These are phyloP conservation scores for Candida sanyaensis DNA, from an alignment of 1,139 yeast species.

Conservation along the genomic window DNA sequence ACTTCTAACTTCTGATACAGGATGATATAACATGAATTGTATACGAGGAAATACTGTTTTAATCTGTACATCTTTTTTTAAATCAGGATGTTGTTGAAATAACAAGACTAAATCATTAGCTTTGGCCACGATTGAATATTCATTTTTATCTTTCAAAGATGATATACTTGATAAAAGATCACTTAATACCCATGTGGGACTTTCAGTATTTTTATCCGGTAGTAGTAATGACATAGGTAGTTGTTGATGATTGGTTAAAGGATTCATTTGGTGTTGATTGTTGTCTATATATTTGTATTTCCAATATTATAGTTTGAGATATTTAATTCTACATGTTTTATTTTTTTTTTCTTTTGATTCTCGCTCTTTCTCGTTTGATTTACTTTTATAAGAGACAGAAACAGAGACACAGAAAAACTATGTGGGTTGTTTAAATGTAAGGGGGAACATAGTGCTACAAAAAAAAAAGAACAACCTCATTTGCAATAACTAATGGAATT, in stretches of 20 bases:
- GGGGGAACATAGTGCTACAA: too few relatives aligned
- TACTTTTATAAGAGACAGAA: too few relatives aligned
- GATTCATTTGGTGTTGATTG: background rate
- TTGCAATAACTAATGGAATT: too few relatives aligned
- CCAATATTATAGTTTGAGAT: too few relatives aligned
- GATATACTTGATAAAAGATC: conserved; percentile 31
- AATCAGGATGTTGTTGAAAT: conserved; percentile 58
- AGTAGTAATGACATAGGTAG: conserved; percentile 4
- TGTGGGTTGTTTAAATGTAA: too few relatives aligned
- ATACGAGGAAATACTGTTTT: conserved; percentile 62
- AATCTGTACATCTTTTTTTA: conserved; percentile 66
- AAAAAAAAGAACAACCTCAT: too few relatives aligned
- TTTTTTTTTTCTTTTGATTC: too few relatives aligned
- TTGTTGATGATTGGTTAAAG: background rate
- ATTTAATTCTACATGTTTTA: too few relatives aligned
- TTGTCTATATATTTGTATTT: too few relatives aligned
- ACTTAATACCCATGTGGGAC: conserved; percentile 41
- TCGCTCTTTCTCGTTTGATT: background rate
- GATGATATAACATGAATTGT: conserved; percentile 59
- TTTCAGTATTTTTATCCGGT: conserved; percentile 19
- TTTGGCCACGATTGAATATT: conserved; percentile 51
- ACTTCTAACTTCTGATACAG: conserved; percentile 65
- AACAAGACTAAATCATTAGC: conserved; percentile 66
- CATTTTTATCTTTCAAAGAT: conserved; percentile 34
- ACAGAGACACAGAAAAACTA: too few relatives aligned